Evolutionary conservation across 345 rosid genomes (phyloP).

Genomic region (Brassica cretica): DNA sequence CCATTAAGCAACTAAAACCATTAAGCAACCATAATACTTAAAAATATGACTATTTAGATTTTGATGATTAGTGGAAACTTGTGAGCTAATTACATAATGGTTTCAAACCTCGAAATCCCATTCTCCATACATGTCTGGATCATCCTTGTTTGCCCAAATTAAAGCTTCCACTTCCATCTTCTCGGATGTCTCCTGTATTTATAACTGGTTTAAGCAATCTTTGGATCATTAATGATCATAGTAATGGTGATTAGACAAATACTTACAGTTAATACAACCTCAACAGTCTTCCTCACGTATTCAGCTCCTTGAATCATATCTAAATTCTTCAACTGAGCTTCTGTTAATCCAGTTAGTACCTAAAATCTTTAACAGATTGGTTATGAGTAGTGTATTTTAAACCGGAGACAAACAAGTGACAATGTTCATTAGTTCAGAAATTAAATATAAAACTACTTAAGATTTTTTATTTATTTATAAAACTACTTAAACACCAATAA

Average conservation of each 20-base stretch:
- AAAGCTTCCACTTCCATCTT: conserved; percentile 54
- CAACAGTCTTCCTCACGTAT: conserved; percentile 58
- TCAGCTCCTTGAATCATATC: conserved; percentile 78
- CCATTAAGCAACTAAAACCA: background rate
- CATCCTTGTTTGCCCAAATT: conserved; percentile 61
- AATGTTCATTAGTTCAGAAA: background rate
- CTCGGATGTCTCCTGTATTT: conserved; percentile 50
- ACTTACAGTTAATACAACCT: conserved; percentile 59
- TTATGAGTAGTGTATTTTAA: background rate
- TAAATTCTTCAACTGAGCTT: conserved; percentile 56
- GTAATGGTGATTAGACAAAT: background rate
- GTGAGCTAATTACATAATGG: background rate
- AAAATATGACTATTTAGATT: background rate
- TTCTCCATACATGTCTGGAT: conserved; percentile 76
- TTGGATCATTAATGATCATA: background rate
- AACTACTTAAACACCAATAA: background rate
- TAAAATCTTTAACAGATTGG: conserved; percentile 12
- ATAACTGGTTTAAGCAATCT: conserved; percentile 1
- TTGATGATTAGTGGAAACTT: background rate
- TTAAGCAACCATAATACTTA: background rate
- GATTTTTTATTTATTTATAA: no score
- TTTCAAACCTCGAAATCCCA: conserved; percentile 87
- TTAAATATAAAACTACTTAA: background rate
- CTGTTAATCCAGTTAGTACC: conserved; percentile 67
- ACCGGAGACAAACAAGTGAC: background rate